phyloP scores from a whole-genome alignment of 2,329 filamentous ascomycete species.

The Dothistroma pini region DNA sequence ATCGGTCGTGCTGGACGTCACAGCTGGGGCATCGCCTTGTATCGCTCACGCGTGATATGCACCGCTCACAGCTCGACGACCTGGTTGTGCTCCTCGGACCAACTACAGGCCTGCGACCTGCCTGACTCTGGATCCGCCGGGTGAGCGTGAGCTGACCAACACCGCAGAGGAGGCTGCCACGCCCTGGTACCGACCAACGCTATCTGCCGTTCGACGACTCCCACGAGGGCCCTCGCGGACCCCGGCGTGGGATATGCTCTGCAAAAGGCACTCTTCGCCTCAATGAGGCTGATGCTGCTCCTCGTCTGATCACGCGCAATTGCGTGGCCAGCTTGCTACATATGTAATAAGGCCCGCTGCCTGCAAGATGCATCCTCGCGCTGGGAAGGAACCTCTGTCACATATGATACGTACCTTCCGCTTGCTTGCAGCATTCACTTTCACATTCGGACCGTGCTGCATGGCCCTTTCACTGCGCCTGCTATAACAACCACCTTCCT shows the following conservation, averaged over 20 bases:
- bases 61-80: not conserved
- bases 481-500: not conserved
- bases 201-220: not conserved
- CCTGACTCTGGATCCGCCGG: too few species aligned
- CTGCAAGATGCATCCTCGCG: slow-evolving; percentile 15
- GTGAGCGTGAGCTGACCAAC: not conserved
- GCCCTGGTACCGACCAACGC: not conserved
- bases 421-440: slow-evolving; percentile 12
- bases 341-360: slow-evolving; percentile 18
- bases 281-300: slow-evolving; percentile 13
- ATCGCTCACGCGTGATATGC: not conserved
- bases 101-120: too few species aligned
- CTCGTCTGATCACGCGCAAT: slow-evolving; percentile 15
- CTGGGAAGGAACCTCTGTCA: slow-evolving; percentile 11
- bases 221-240: not conserved
- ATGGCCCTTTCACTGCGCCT: slow-evolving; percentile 7
- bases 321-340: slow-evolving; percentile 13
- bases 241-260: slow-evolving; percentile 14
- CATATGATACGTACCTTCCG: slow-evolving; percentile 18
- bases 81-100: not conserved
- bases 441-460: slow-evolving; percentile 11
- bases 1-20: not conserved
- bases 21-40: not conserved
- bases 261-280: slow-evolving; percentile 4
- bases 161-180: not conserved